Evolutionary conservation across 2,329 filamentous ascomycete genomes (phyloP), one percentile per base, ranked within the genome.

Genomic region (Penicillium sp.): DNA sequence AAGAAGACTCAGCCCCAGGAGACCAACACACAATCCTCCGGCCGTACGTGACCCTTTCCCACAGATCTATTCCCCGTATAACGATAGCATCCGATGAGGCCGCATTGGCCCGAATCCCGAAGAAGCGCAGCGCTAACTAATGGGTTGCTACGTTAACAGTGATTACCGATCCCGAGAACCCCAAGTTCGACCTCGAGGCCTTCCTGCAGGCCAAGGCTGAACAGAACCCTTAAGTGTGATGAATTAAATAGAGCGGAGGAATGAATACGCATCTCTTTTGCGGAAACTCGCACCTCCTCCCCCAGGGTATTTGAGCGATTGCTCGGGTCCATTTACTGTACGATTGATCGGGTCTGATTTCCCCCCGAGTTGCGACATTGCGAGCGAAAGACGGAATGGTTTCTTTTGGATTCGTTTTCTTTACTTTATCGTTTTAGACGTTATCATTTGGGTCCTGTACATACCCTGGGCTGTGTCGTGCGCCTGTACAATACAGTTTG

Each of bases 171-270:
- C 88, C 88, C 57, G 85, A 88, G 71, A 87, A 94, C 80, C 87
- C 92, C 71, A 91, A 92, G 71, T 97, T 97, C 80, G 92, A 99
- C 75, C 83, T 97, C 67, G 93, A 97, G 82, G 87, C 89, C 67
- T 91, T 86, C 76, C 78, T 96, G 75, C 83, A 85, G 69, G 81
- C 84, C 67, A 78, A 91, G 67, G 75, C 76, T 49, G 77, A 74
- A 47, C 79, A 81, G 64, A 59, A 52, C 42, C 64, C 65, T 64
- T 73, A 71, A 62, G 67, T 49, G 39, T 36, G 46, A 54, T 61
- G 53, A 52, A 65, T 56, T 50, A 52, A 59, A 61, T 54, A 66
- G 53, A 64, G 58, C 55, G 64, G 62, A 63, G 65, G 66, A 66
- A 67, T 64, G 63, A 58, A 60, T 66, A 65, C 57, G 67, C 68